Evolutionary conservation across 1,139 yeast genomes (phyloP), one percentile per base, ranked within the genome.

Genomic region (Candida sp.): DNA sequence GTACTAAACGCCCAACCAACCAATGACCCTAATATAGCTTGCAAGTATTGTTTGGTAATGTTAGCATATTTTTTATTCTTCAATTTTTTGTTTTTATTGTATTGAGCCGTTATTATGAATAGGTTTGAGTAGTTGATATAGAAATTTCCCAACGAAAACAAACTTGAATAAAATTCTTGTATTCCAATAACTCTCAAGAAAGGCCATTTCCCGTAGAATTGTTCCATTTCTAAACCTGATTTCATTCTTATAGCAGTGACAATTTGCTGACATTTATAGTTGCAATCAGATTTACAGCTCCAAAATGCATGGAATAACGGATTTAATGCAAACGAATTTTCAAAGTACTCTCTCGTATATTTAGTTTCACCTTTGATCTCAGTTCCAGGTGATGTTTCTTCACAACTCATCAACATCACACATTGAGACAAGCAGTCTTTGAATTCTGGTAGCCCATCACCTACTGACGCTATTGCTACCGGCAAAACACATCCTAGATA

Each of bases 161-260:
- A 27, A 8, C 62, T 64, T 43, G 72, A 65, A 38, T 63, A 61
- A 32, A 71, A 36, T 49, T 73, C 79, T 33, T 73, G 73, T 21
- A 68, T 54, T 1, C 77, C 77, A 19, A 64, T 53, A 2, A 70
- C 52, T 37, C 76, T 53, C 8, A 43, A 46, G 47, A 73, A 73
- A 3, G 78, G 78, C 79, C 79, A 73, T 49, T 73, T 73, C 6
- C 79, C 79, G 44, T 63, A 60, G 48, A 71, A 73, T 46, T 73
- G 75, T 9, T 72, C 74, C 56, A 68, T 56, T 2, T 61, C 60
- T 11, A 52, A 48, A 2, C 61, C 60, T 0, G 45, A 36, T 5
- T 25, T 23, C 21, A 47, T 42, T 30, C 75, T 50, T 23, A 49
- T 49, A 29, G 58, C 53, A 4, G 74, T 68, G 30, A 72, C 52